Percentiles rank a stretch among this genome's conserved stretches.
These are phyloP conservation scores for Nectriaceae sp. DNA, from an alignment of 2,329 filamentous ascomycete genomes.

Conservation along the genomic window DNA sequence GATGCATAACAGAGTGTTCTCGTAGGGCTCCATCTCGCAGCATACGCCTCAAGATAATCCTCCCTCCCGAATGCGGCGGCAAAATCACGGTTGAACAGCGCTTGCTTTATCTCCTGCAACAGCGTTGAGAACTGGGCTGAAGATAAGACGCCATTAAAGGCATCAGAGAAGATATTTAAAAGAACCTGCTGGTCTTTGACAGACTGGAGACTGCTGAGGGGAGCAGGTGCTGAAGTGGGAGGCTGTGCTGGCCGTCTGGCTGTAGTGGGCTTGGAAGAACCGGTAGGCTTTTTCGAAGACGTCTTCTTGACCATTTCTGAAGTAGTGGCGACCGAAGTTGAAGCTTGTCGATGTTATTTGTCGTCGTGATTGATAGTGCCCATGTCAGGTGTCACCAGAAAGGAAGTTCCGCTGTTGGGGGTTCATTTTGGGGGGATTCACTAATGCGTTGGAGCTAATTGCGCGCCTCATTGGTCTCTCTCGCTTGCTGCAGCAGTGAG, in stretches of 20 bases:
- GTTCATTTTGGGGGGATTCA: too few relatives aligned
- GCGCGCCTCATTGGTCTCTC: too few relatives aligned
- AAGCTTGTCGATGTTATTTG: not conserved
- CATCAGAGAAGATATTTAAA: slow-evolving; percentile 70
- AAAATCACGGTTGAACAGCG: slow-evolving; percentile 87
- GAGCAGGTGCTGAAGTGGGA: slow-evolving; percentile 1
- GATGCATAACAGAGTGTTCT: slow-evolving; percentile 78
- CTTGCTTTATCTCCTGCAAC: slow-evolving; percentile 82
- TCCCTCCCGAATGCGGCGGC: slow-evolving; percentile 71
- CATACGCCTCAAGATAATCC: slow-evolving; percentile 78
- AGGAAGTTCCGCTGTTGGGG: too few relatives aligned
- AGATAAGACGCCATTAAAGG: slow-evolving; percentile 57
- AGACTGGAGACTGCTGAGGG: slow-evolving; percentile 18
- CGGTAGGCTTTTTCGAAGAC: slow-evolving; percentile 21
- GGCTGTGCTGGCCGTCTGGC: slow-evolving; percentile 21
- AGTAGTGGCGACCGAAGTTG: slow-evolving; percentile 3
- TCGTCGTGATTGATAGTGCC: too few relatives aligned
- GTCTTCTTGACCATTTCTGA: slow-evolving; percentile 31
- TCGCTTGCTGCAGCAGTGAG: too few relatives aligned
- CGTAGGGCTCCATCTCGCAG: slow-evolving; percentile 86
- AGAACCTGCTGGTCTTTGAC: slow-evolving; percentile 62
- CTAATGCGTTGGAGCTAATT: too few relatives aligned
- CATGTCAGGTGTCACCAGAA: too few relatives aligned
- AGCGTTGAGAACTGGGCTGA: slow-evolving; percentile 51
- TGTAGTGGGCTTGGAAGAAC: slow-evolving; percentile 12